A percentile compares a stretch with the other conserved stretches of the same genome.
phyloP scores from a whole-genome alignment of 2,329 filamentous ascomycete genomes.

The Chrysosphaeria jannelii region DNA sequence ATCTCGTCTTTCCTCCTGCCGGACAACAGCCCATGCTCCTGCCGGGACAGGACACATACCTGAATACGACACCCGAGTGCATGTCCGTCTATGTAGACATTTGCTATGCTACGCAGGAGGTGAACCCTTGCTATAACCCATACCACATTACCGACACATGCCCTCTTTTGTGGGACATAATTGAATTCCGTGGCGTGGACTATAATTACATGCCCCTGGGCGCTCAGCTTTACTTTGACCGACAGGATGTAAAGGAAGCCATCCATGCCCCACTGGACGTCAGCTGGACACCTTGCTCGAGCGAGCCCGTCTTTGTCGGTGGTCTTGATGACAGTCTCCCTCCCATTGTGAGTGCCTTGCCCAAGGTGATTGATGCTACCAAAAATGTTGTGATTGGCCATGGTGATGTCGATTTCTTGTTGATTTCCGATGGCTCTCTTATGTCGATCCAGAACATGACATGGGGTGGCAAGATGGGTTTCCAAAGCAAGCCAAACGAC shows the following conservation, averaged over 20 bases:
- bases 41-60: conserved; percentile 13
- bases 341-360: conserved; percentile 26
- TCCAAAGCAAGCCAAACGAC: conserved; percentile 25
- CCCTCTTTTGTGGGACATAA: conserved; percentile 35
- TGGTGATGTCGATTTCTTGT: conserved; percentile 36
- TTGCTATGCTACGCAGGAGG: conserved; percentile 16
- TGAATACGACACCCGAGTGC: conserved; percentile 16
- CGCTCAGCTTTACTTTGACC: conserved; percentile 35
- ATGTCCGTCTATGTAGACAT: conserved; percentile 24
- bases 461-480: conserved; percentile 41
- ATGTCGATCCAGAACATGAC: conserved; percentile 58
- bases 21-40: conserved; percentile 21
- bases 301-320: conserved; percentile 10
- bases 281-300: conserved; percentile 25
- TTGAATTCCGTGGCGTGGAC: conserved; percentile 28
- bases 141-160: conserved; percentile 48
- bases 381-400: conserved; percentile 46
- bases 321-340: conserved; percentile 24
- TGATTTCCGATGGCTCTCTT: conserved; percentile 38
- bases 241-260: conserved; percentile 15
- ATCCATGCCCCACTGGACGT: conserved; percentile 7
- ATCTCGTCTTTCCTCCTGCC: conserved; percentile 37
- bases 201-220: conserved; percentile 32
- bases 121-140: conserved; percentile 55
- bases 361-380: conserved; percentile 41